A percentile compares a stretch with the other conserved stretches of the same genome.
These are phyloP conservation scores for Boletus mariae DNA, from an alignment of 1,284 basidiomycete species.

Conservation along the genomic window DNA sequence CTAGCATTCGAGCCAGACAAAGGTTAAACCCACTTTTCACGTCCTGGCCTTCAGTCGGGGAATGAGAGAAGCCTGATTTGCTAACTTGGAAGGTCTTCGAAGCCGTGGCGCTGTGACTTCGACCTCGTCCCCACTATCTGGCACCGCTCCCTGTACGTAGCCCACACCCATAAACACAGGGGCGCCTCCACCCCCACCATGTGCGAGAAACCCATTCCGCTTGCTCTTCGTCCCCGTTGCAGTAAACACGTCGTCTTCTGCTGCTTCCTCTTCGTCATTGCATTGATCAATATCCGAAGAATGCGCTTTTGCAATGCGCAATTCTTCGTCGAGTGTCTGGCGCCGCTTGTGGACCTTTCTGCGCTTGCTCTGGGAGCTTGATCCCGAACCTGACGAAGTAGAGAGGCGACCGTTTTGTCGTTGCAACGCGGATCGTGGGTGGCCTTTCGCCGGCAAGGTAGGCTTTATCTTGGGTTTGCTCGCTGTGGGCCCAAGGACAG, in stretches of 20 bases:
- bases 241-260: conserved; percentile 42
- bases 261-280: conserved; percentile 31
- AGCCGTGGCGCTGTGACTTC: neutral
- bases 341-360: conserved; percentile 31
- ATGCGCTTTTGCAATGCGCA: conserved; percentile 44
- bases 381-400: conserved; percentile 5
- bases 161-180: conserved; percentile 68
- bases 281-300: conserved; percentile 33
- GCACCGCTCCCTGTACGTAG: conserved; percentile 49
- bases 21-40: conserved; percentile 7
- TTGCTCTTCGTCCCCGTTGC: conserved; percentile 54
- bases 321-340: conserved; percentile 62
- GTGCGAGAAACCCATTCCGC: conserved; percentile 60
- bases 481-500: conserved; percentile 14
- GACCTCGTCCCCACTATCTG: conserved; percentile 22
- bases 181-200: conserved; percentile 64
- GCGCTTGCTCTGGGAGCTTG: conserved; percentile 25
- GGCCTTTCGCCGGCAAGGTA: conserved; percentile 17
- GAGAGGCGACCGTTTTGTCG: conserved; percentile 3
- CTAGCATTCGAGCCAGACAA: neutral
- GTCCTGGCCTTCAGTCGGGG: conserved; percentile 23
- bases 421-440: conserved; percentile 4
- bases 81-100: conserved; percentile 10
- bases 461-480: conserved; percentile 20
- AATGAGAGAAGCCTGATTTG: conserved; percentile 22